Base-by-base conservation (phyloP, 2,329 filamentous ascomycete genomes). In the Acrocalymma vagum region DNA sequence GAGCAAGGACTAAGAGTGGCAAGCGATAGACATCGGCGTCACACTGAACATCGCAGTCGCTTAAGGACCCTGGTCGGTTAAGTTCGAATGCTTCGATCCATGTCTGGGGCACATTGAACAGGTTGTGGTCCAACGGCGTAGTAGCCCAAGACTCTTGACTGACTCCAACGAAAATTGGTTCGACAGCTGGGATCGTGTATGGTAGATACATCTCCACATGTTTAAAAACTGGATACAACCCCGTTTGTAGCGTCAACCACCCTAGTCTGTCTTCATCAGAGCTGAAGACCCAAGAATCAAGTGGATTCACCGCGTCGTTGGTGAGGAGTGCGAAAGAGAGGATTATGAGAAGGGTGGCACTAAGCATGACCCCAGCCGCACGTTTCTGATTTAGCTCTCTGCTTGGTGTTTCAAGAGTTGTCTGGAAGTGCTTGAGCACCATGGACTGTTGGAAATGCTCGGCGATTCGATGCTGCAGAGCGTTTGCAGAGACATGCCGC, bases 231-330 rank as follows among this genome's bases (percentile, higher is more conserved):
- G n/a, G n/a, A n/a, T n/a, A 16, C 18, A 40, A 21, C 10, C 35
- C 36, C 4, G 42, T 29, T 21, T 45, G 42, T 20, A 45, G 21
- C n/a, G 20, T 25, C 7, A 45, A 26, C 42, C 42, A 45, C 5
- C 36, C 36, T 14, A 45, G 17, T 15, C 29, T 15, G 18, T 45
- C 26, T 13, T 33, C 29, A 7, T 27, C 11, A 9, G 13, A 5
- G 29, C 30, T 39, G 36, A 45, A 39, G n/a, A 40, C 36, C 42
- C 35, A 40, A 10, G 42, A 45, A 14, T 21, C 13, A 18, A 15
- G 9, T 26, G 18, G 10, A 14, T 35, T 26, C 13, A 5, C 24
- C 16, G 11, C 17, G 5, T 40, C 42, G n/a, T n/a, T n/a, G 13
- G 14, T 16, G 14, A 29, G 22, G 13, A 40, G 27, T 11, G 36